Evolutionary conservation across 2,329 filamentous ascomycete genomes (phyloP), one percentile per base, ranked within the genome.

Genomic region (Amesomyces nigricolor): DNA sequence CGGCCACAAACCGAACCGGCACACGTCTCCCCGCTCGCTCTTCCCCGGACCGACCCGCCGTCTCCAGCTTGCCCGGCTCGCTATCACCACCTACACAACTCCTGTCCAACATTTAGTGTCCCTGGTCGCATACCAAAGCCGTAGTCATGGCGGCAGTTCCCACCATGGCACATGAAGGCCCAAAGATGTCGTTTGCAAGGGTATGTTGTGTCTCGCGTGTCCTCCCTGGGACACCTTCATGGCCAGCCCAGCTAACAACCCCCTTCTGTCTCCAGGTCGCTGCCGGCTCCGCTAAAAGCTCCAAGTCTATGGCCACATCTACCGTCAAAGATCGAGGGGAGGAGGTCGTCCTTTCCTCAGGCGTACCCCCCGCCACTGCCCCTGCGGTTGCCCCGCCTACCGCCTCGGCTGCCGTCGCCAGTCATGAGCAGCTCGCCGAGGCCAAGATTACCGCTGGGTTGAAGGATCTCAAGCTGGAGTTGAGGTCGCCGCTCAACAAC

Each of bases 161-260:
- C 55, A 66, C 68, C 65, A 70, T 76, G 63, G 70, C 74, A 63
- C 66, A 75, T 59, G 77, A 79, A 62, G 61, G 73, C 53, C 73
- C 73, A 51, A 83, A 82, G 71, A 79, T 85, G 64, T 89, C 87
- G 43, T 91, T 91, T 76, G 87, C 87, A 72, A 90, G 88, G 80
- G 87, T 89, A 74, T 56, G 76, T 58, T 39, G 35, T 48, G 37
- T 16, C 45, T 47, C 16, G 17, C 13, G 17, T 10, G 45, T 45
- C 44, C 11, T 46, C 40, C 49, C 5, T 42, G 2, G 17, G 11
- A 47, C n/a, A 2, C 16, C 26, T 19, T 40, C 19, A 9, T 26
- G 17, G 26, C 29, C 13, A 29, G 29, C 16, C 38, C 47, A 13
- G 19, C 56, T 55, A 22, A 62, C 47, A 35, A 39, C 22, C 6